Evolutionary conservation across 805 yeast species (phyloP), one percentile per base, ranked within the genome.

Genomic region (Wickerhamiella qilinensis): DNA sequence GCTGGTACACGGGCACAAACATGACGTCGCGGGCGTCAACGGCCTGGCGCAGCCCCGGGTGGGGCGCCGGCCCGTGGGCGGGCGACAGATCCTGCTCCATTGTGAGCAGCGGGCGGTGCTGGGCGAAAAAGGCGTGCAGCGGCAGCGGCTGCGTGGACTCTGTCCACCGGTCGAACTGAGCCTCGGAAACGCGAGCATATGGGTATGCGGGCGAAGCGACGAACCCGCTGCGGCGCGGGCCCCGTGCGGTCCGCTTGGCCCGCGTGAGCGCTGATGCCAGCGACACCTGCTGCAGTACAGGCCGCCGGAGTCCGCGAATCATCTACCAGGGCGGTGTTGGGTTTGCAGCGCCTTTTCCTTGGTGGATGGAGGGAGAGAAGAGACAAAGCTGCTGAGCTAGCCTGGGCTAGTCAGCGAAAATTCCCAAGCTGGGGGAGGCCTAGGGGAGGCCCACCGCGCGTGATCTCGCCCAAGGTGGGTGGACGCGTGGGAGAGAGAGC

Each of bases 41-140:
- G 24, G 41, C 42, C 9, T 22, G 25, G 11, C 25, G 25, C 25
- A 22, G 21, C 18, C 20, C 11, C 15, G 20, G 20, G 30, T 33
- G 8, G 30, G 25, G 7, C 9, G n/a, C 18, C 9, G 25, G 40
- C 16, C 33, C 31, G 24, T 32, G 20, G n/a, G 6, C 9, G 9
- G 25, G 6, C 25, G 11, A 6, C 6, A 22, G 25, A 6, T 6
- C 9, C 25, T 22, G 46, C 12, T 57, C 54, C 39, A 63, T 58
- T 11, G 67, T 65, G 43, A 66, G 47, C 29, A 67, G 48, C 2
- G 71, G 71, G 27, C 64, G 57, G 45, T 64, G 64, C 12, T 69
- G 68, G 11, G 70, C 67, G 46, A 65, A 63, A 29, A 67, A 50
- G 2, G 68, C 64, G 32, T 63, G 66, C 18, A 49, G 44, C 20